A percentile compares a stretch with the other conserved stretches of the same genome.
Evolutionary conservation across 1,139 yeast species (phyloP).

Genomic region (Blastobotrys capitulatus): DNA sequence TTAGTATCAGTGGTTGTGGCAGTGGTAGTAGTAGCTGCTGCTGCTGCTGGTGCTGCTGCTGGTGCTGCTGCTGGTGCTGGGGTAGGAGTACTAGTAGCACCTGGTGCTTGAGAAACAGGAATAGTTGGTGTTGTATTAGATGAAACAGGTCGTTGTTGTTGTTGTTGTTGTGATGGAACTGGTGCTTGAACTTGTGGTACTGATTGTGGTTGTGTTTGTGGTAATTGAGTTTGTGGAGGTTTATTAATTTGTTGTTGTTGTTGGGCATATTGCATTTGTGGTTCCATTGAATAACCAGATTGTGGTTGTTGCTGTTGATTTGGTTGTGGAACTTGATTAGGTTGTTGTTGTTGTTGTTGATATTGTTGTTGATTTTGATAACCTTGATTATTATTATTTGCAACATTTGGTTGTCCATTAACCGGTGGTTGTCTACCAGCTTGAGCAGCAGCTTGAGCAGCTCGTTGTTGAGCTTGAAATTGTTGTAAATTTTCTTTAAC

Average conservation of each 20-base stretch:
- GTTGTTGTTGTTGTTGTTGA: conserved; percentile 5
- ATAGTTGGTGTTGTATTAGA: neutral
- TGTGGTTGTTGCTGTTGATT: conserved; percentile 8
- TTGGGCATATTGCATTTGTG: conserved; percentile 8
- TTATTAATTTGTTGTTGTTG: neutral
- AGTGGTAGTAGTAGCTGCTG: conserved; percentile 2
- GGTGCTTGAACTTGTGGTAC: no score
- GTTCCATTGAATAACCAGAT: conserved; percentile 11
- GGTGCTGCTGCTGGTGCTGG: no score
- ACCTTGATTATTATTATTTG: no score
- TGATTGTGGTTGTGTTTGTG: neutral
- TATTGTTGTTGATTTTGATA: neutral
- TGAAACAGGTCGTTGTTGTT: conserved; percentile 1
- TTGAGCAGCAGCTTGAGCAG: conserved; percentile 6
- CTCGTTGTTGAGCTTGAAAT: conserved; percentile 13
- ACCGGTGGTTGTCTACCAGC: conserved; percentile 9
- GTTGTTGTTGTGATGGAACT: neutral
- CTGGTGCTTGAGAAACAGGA: neutral
- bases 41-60: neutral
- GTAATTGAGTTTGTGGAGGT: neutral
- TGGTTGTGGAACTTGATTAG: conserved; percentile 13
- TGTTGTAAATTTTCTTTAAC: conserved; percentile 49
- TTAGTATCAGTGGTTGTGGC: neutral
- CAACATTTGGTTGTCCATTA: no score
- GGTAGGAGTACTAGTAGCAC: no score